Evolutionary conservation across 257 asterid genomes (phyloP).

Genomic region (Agastache rugosa): DNA sequence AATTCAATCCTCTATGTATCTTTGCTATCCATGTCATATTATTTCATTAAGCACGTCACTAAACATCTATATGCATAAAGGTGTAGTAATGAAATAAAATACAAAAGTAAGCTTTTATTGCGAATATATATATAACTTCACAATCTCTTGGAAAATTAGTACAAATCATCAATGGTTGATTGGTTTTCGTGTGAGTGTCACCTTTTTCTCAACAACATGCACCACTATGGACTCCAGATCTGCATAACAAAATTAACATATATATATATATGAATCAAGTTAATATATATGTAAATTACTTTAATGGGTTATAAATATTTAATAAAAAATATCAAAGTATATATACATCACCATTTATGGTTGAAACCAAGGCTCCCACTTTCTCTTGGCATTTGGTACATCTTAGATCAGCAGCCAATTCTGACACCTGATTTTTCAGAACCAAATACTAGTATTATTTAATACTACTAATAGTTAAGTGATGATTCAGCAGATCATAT

Average conservation of each 20-base stretch:
- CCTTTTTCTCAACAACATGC: constrained; percentile 44
- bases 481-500: background rate
- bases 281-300: background rate
- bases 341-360: constrained; percentile 11
- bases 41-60: background rate
- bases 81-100: background rate
- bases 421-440: constrained; percentile 24
- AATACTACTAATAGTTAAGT: background rate
- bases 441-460: background rate
- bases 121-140: background rate
- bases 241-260: constrained; percentile 15
- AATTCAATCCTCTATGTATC: background rate
- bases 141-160: background rate
- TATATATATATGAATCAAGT: background rate
- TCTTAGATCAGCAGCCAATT: constrained; percentile 42
- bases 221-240: constrained; percentile 48
- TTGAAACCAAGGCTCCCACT: constrained; percentile 33
- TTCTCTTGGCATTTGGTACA: constrained; percentile 44
- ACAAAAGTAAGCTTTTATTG: background rate
- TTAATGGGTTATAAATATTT: background rate
- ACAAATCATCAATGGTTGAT: constrained; percentile 29
- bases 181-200: constrained; percentile 37
- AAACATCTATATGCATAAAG: background rate
- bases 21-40: background rate
- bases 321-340: background rate